Percentiles rank a stretch among this genome's conserved stretches.
phyloP scores from a whole-genome alignment of 805 yeast genomes.

The Kluyveromyces aestuarii region DNA sequence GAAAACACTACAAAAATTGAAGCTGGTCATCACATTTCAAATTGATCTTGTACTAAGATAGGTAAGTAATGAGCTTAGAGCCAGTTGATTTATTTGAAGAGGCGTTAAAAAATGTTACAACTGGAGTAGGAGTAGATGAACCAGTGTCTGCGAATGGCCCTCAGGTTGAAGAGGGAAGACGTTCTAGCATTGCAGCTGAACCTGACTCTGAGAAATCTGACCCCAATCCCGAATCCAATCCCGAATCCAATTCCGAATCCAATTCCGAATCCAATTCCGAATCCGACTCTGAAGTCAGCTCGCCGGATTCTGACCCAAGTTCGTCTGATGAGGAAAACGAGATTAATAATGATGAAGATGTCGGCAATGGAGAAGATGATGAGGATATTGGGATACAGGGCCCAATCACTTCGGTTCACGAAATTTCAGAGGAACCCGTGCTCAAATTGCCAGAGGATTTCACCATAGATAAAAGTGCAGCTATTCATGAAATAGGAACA shows the following conservation, averaged over 20 bases:
- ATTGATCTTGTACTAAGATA: neutral
- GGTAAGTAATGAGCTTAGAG: neutral
- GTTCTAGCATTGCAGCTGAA: neutral
- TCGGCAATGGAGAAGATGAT: slow-evolving; percentile 26
- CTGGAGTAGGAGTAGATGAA: neutral
- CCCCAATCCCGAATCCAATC: too few relatives aligned
- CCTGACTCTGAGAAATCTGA: neutral
- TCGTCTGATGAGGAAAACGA: slow-evolving; percentile 10
- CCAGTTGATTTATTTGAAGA: neutral
- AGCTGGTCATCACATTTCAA: too few relatives aligned
- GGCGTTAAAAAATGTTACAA: slow-evolving; percentile 1
- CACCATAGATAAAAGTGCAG: slow-evolving; percentile 46
- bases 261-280: too few relatives aligned
- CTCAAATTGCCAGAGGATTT: slow-evolving; percentile 62
- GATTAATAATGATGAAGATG: slow-evolving; percentile 10
- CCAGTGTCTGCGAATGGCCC: neutral
- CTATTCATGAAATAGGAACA: slow-evolving; percentile 64
- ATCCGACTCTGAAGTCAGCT: neutral
- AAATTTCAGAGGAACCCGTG: slow-evolving; percentile 57
- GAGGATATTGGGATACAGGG: slow-evolving; percentile 40
- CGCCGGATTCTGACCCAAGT: neutral
- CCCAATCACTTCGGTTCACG: slow-evolving; percentile 76
- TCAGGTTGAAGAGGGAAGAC: neutral
- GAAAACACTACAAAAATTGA: too few relatives aligned
- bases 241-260: too few relatives aligned